Conservation (phyloP, 306 rosid genomes). For the Lagenaria siceraria region DNA sequence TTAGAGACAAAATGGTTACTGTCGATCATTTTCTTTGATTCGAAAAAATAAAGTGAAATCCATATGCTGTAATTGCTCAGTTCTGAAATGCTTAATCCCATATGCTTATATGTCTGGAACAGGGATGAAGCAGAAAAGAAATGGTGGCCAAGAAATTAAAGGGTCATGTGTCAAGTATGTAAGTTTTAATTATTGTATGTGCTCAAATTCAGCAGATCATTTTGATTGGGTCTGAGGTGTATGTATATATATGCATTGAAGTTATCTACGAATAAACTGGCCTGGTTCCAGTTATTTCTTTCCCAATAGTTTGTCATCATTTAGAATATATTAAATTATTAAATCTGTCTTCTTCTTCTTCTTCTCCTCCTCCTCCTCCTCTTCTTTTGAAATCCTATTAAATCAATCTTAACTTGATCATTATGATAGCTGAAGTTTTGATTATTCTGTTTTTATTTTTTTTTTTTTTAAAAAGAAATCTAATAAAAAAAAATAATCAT, state of each 20-base stretch:
- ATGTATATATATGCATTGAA: not conserved
- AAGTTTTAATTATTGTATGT: not conserved
- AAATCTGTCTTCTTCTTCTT: not conserved
- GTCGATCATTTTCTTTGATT: not conserved
- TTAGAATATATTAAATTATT: not conserved
- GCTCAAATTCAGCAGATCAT: not conserved
- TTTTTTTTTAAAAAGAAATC: not conserved
- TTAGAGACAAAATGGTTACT: not conserved
- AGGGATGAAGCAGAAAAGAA: slow-evolving; percentile 1
- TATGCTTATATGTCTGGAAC: not conserved
- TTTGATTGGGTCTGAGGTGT: not conserved
- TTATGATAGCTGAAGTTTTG: not conserved
- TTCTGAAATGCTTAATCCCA: not conserved
- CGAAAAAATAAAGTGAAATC: not conserved
- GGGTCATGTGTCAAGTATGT: not conserved
- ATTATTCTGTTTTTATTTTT: not conserved
- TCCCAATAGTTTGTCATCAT: not conserved
- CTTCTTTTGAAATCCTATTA: not conserved
- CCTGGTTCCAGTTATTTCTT: not conserved
- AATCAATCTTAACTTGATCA: not conserved
- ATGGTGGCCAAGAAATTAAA: not conserved
- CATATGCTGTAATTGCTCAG: not conserved
- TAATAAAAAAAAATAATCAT: not conserved
- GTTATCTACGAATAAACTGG: not conserved
- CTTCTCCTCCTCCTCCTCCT: no score